Percentiles rank a stretch among this genome's conserved stretches.
Evolutionary conservation across 2,329 filamentous ascomycete genomes (phyloP).

Genomic region (Ophiostoma sp.): DNA sequence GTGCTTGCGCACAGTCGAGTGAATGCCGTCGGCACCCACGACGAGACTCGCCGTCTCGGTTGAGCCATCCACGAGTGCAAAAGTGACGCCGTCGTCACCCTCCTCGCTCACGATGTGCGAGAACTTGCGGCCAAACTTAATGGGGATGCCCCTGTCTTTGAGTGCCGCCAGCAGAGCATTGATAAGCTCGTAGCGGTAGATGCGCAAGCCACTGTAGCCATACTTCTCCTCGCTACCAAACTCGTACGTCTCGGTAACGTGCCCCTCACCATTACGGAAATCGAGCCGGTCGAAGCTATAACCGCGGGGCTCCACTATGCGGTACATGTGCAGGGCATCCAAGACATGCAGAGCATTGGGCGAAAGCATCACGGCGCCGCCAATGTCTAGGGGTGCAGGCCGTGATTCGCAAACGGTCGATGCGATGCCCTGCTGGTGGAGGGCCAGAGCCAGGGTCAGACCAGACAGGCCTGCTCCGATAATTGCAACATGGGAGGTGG

Average conservation of each 20-base stretch:
- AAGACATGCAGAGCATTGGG: background rate
- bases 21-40: background rate
- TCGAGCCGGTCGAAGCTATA: constrained; percentile 6
- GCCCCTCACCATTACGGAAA: background rate
- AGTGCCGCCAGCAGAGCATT: background rate
- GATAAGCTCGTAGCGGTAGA: background rate
- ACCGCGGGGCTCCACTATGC: background rate
- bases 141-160: background rate
- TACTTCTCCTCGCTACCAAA: background rate
- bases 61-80: background rate
- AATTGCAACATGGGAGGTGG: constrained; percentile 19
- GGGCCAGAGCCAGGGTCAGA: constrained; percentile 49
- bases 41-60: background rate
- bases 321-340: background rate
- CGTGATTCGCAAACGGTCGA: constrained; percentile 46
- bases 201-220: background rate
- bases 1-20: constrained; percentile 2
- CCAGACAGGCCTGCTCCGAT: constrained; percentile 34
- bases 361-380: background rate
- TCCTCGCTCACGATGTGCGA: background rate
- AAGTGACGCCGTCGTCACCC: background rate
- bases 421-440: constrained; percentile 48
- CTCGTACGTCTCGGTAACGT: constrained; percentile 5
- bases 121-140: background rate
- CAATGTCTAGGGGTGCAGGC: background rate